Evolutionary conservation across 2,329 filamentous ascomycete species (phyloP).

Genomic region (Fusarium sp.): DNA sequence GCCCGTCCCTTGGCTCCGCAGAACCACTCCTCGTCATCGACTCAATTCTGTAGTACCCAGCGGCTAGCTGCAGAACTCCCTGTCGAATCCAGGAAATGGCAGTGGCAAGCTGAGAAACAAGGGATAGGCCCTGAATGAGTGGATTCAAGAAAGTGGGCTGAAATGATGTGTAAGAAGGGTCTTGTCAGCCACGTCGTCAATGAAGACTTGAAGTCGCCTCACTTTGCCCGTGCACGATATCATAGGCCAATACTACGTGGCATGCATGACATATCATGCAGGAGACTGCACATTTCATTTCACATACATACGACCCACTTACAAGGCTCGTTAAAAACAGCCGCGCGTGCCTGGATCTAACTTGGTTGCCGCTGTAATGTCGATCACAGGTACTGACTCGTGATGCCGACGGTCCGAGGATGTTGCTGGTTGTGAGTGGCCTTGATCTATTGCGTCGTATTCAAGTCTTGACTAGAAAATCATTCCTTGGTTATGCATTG

Average conservation of each 20-base stretch:
- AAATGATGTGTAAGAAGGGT: neutral
- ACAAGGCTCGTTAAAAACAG: neutral
- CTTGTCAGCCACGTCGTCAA: conserved; percentile 31
- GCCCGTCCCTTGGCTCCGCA: neutral
- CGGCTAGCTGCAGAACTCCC: neutral
- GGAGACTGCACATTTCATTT: conserved; percentile 9
- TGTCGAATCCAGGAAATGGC: neutral
- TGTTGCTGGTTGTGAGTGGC: neutral
- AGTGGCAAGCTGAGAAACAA: neutral
- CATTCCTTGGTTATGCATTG: neutral
- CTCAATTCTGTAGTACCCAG: neutral
- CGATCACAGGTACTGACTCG: conserved; percentile 11
- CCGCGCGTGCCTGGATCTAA: conserved; percentile 4
- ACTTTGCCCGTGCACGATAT: neutral
- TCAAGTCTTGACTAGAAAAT: neutral
- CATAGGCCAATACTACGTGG: neutral
- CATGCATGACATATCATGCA: neutral
- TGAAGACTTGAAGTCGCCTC: neutral
- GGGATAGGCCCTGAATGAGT: neutral
- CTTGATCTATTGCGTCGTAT: neutral
- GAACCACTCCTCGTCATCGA: neutral
- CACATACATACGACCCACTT: neutral
- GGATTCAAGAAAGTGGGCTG: neutral
- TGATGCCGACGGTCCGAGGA: conserved; percentile 15
- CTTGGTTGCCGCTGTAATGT: neutral